Conservation (phyloP, 805 yeast species). For the Kodamaea nitidulidarum region DNA sequence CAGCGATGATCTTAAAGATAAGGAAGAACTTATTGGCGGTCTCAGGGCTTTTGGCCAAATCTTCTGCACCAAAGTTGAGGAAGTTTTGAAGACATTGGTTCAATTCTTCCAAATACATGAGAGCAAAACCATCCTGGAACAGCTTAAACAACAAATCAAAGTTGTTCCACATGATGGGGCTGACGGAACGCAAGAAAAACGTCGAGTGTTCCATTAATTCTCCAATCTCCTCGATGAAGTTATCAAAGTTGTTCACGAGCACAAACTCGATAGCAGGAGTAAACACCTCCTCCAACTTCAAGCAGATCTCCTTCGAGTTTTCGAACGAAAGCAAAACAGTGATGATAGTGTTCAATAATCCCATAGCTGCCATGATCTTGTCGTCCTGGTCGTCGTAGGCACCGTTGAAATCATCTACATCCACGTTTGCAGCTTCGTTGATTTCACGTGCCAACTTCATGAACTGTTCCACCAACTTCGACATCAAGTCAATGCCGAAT, state of each 20-base stretch:
- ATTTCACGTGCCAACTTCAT: slow-evolving; percentile 35
- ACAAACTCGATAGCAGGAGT: slow-evolving; percentile 68
- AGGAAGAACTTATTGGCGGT: slow-evolving; percentile 48
- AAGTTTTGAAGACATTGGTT: slow-evolving; percentile 71
- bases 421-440: slow-evolving; percentile 47
- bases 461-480: slow-evolving; percentile 24
- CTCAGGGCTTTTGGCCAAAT: slow-evolving; percentile 36
- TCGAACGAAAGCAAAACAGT: slow-evolving; percentile 82
- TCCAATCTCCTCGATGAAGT: slow-evolving; percentile 71
- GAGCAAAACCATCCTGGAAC: slow-evolving; percentile 46
- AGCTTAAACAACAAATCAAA: slow-evolving; percentile 45
- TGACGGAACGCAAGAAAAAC: slow-evolving; percentile 34
- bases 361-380: slow-evolving; percentile 77
- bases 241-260: slow-evolving; percentile 60
- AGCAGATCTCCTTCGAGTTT: slow-evolving; percentile 64
- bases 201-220: slow-evolving; percentile 58
- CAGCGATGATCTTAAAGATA: slow-evolving; percentile 45
- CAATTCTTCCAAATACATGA: slow-evolving; percentile 71
- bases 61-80: slow-evolving; percentile 50
- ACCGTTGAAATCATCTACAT: slow-evolving; percentile 26
- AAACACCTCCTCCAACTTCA: slow-evolving; percentile 60
- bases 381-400: slow-evolving; percentile 42
- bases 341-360: slow-evolving; percentile 75
- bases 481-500: slow-evolving; percentile 26
- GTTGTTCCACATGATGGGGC: slow-evolving; percentile 72